Evolutionary conservation across 1,284 basidiomycete species (phyloP), one percentile per base, ranked within the genome.

Genomic region (Anthracocystis setariae): DNA sequence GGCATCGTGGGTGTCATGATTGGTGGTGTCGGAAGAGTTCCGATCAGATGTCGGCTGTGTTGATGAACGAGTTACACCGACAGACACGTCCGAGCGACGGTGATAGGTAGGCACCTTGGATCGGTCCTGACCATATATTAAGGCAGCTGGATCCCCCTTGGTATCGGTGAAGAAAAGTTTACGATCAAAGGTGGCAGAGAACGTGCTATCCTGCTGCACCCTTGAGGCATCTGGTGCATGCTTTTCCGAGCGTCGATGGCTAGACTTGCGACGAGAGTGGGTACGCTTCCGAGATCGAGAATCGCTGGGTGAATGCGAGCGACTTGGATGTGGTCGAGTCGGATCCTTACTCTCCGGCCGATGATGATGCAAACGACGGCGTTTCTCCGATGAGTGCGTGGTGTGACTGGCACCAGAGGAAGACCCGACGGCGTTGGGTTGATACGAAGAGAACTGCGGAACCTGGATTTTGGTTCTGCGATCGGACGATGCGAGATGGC

Each of bases 111-210:
- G 54, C 7, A 64, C n/a, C 46, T 53, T 64, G 39, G 54, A 37
- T 15, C 37, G 33, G 38, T 64, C 61, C 3, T 38, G 61, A 8
- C 61, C 61, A 15, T 64, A 64, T 10, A 45, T 21, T 12, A 53
- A 29, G 20, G 61, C 44, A 33, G 43, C 47, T 1, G n/a, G 3
- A 35, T 64, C 61, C n/a, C 61, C 61, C 46, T n/a, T 39, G 17
- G 49, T 64, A n/a, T 64, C 61, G n/a, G 46, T 58, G 42, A 48
- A 48, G 49, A 53, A 64, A 5, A 64, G 50, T 13, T 53, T 39
- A 5, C 45, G 35, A 24, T 64, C 54, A 25, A 55, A 57, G 9
- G 46, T 55, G 10, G n/a, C 39, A 21, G 13, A 17, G 35, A 37
- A 5, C n/a, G 8, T 37, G 35, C 13, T 37, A 5, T 8, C 35